Evolutionary conservation across 1,284 basidiomycete species (phyloP), one percentile per base, ranked within the genome.

Genomic region (Leucoagaricus sp.): DNA sequence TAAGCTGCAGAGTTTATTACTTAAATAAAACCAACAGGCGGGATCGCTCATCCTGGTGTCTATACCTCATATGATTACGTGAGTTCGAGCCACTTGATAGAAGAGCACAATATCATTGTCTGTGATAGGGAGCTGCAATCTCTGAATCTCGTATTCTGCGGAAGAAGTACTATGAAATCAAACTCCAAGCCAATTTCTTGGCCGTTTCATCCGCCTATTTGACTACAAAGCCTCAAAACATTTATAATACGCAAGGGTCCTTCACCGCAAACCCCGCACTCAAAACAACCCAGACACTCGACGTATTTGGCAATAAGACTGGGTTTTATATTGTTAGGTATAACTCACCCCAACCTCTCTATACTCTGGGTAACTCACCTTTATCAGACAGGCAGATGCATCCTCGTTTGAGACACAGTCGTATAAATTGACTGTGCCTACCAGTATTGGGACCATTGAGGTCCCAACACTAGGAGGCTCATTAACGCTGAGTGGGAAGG

Each of bases 61-160:
- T 80, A 80, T 55, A 76, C 79, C 4, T 78, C 76, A 3, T 81
- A 81, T 55, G 79, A 81, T 62, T 79, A 81, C 57, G 78, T 76
- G 57, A 57, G 70, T 62, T 13, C 12, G 40, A 15, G 49, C 9
- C 28, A 17, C 41, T 25, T 33, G 8, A 21, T 40, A 1, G 36
- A 29, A 25, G 25, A 26, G 26, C 28, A 50, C 17, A 40, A 10
- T 34, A 53, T 58, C 19, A 64, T 47, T 31, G 19, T 34, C 21
- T 41, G 13, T 10, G 21, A 10, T 46, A 80, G 78, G 79, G 79
- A 7, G 67, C 76, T 3, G 75, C 76, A 2, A 78, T 81, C 41
- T 73, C 78, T 15, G 79, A 81, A 66, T 77, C 79, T 53, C 70
- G 79, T 38, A 74, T 75, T 2, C 69, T 81, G 15, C 72, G 79